Base-by-base conservation (phyloP, 306 rosid species). In the Cercis canadensis region DNA sequence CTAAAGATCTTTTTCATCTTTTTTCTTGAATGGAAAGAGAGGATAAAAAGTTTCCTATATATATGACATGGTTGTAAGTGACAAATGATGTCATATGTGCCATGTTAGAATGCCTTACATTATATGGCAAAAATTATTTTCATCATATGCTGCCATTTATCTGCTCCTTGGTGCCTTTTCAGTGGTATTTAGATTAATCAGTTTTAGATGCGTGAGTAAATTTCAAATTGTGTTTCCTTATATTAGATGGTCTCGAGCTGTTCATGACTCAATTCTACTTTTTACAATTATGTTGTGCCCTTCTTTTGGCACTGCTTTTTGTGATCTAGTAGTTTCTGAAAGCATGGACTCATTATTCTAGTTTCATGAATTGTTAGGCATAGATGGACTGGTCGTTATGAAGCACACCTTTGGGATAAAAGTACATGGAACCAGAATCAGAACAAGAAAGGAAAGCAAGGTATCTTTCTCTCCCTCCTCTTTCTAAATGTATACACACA, bases 341-440 rank as follows among this genome's bases (percentile, higher is more conserved):
- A 53, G 41, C 57, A 13, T 54, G 44, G 18, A 41, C 49, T 51
- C 64, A 9, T 41, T 41, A 34, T 64, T 47, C 29, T 55, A 39
- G 65, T 63, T 69, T 47, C 11, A 11, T 75, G 82, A 68, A 80
- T 70, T 59, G 44, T 55, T 71, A 94, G 99, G 86, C 99, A 95
- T 94, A 91, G 99, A 77, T 94, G 99, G 99, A 94, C 99, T 7
- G 99, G 99, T 69, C 99, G 99, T 45, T 94, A 94, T 60, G 99
- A 95, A 74, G 99, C 99, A 57, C 99, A 95, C 79, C 99, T 95
- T 37, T 95, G 99, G 99, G 99, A 95, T 83, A 95, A 95, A 75
- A 95, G 96, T 68, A 95, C 97, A 21, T 95, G 99, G 99, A 95
- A 95, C 51, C 99, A 95, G 69, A 95, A 95, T 76, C 99, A 95